phyloP scores from a whole-genome alignment of 495 filamentous ascomycete species.

The Friedmanniomyces simplex region DNA sequence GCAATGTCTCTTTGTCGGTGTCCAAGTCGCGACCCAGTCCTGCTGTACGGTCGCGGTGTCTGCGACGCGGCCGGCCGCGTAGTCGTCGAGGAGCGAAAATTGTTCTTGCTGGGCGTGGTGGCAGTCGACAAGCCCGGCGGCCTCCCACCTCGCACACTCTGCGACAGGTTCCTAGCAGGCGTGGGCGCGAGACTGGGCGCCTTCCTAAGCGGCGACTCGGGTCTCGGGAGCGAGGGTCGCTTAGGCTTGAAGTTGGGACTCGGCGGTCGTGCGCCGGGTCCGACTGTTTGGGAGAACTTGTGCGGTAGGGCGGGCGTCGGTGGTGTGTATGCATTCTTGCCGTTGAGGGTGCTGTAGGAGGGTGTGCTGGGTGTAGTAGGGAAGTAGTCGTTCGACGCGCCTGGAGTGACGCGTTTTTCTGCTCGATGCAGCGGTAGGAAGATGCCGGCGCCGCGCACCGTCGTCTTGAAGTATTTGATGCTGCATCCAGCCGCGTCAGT shows the following conservation, averaged over 20 bases:
- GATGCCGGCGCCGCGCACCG: conserved; percentile 71
- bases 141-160: conserved; percentile 31
- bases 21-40: conserved; percentile 31
- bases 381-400: conserved; percentile 46
- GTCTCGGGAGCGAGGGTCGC: conserved; percentile 70
- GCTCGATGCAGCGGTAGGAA: conserved; percentile 87
- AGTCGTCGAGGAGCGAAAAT: conserved; percentile 10
- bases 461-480: conserved; percentile 73
- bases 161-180: conserved; percentile 38
- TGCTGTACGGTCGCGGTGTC: conserved; percentile 32
- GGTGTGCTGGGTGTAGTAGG: conserved; percentile 59
- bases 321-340: conserved; percentile 33
- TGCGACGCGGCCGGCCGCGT: conserved; percentile 8
- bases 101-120: conserved; percentile 53
- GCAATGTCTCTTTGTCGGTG: conserved; percentile 20
- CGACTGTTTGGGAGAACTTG: conserved; percentile 72
- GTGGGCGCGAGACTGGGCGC: conserved; percentile 42
- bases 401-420: conserved; percentile 54
- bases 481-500: conserved; percentile 34
- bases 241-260: conserved; percentile 62
- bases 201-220: conserved; percentile 68
- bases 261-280: conserved; percentile 55
- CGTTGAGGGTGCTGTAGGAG: conserved; percentile 44
- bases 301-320: conserved; percentile 57
- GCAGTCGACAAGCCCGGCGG: conserved; percentile 40